phyloP scores from a whole-genome alignment of 2,329 filamentous ascomycete genomes.

The Fusarium pseudoanthophilum region DNA sequence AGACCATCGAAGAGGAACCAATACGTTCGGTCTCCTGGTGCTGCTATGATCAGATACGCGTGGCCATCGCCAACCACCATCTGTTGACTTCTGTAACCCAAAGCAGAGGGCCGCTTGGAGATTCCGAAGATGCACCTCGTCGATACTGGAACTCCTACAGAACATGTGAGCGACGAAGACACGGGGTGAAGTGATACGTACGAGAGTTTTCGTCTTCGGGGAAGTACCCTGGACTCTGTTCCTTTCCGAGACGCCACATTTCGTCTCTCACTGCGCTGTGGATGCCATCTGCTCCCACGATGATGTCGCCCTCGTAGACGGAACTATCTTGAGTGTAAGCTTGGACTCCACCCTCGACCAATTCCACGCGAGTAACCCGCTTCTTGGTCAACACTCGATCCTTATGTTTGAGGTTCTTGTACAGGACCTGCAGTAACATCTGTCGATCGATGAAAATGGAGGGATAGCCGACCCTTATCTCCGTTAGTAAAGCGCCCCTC shows the following conservation, averaged over 20 bases:
- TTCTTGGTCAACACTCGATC: background rate
- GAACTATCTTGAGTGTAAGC: background rate
- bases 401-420: background rate
- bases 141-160: background rate
- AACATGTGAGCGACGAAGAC: background rate
- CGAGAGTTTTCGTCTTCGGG: background rate
- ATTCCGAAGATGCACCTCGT: background rate
- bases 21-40: background rate
- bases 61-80: background rate
- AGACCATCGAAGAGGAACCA: background rate
- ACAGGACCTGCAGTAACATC: background rate
- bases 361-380: background rate
- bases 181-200: background rate
- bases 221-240: background rate
- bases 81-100: background rate
- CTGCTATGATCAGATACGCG: background rate
- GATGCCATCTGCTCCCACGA: constrained; percentile 19
- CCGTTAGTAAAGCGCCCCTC: background rate
- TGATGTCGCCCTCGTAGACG: background rate
- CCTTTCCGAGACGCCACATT: background rate
- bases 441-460: constrained; percentile 11
- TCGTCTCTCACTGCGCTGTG: background rate
- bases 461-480: background rate
- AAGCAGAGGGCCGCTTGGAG: background rate
- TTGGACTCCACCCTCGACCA: background rate